A percentile compares a stretch with the other conserved stretches of the same genome.
phyloP scores from a whole-genome alignment of 495 filamentous ascomycete species.

The Neurospora tetrasperma region DNA sequence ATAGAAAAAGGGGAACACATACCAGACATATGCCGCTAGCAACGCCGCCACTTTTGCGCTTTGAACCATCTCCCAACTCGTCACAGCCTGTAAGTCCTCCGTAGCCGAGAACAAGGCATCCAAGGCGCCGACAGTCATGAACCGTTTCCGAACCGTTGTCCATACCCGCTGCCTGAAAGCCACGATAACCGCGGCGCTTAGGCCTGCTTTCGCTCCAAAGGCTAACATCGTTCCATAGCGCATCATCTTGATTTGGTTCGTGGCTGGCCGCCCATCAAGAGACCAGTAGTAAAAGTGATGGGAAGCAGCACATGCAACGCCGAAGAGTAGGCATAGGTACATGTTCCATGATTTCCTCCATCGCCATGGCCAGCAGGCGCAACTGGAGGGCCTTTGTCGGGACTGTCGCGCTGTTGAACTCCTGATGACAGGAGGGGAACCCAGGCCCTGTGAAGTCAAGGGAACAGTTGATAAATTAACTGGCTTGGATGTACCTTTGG shows the following conservation, averaged over 20 bases:
- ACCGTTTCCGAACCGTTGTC: constrained; percentile 24
- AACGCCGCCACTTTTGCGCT: constrained; percentile 22
- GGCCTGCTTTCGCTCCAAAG: constrained; percentile 27
- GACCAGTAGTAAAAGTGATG: constrained; percentile 26
- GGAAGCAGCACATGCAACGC: constrained; percentile 22
- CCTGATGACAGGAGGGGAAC: not conserved
- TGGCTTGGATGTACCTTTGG: not conserved
- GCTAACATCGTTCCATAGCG: constrained; percentile 28
- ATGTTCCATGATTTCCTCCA: constrained; percentile 23
- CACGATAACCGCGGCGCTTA: constrained; percentile 22
- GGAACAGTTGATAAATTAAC: not conserved
- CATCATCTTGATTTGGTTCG: constrained; percentile 27
- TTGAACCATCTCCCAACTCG: constrained; percentile 24
- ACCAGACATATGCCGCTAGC: constrained; percentile 28
- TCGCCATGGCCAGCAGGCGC: constrained; percentile 4
- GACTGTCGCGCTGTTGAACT: not conserved
- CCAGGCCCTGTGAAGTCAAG: not conserved
- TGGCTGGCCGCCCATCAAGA: constrained; percentile 20
- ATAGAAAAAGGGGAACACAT: not conserved
- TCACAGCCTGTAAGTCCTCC: constrained; percentile 20
- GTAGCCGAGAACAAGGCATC: constrained; percentile 28
- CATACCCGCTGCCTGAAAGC: constrained; percentile 28
- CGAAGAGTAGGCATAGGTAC: constrained; percentile 24
- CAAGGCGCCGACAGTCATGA: constrained; percentile 24
- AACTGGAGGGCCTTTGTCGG: not conserved